Base-by-base conservation (phyloP, 1,139 yeast species). In the Taphrina pruni region DNA sequence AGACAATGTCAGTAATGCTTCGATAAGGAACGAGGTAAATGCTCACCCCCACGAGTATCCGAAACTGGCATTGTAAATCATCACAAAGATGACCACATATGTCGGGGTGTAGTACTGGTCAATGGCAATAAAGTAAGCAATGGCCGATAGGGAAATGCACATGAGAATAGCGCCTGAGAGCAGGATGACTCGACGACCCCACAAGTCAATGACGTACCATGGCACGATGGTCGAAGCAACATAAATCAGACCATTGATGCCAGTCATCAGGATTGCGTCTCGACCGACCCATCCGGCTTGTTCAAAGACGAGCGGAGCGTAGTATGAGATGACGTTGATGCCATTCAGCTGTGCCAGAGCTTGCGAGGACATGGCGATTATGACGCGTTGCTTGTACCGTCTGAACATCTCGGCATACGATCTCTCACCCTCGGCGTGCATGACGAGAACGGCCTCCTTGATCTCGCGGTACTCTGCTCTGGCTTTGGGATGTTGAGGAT, bases 271-370 rank as follows among this genome's bases (percentile, higher is more conserved):
- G 72, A 92, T 86, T 1, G 97, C 97, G 74, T 86, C 86, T 72
- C 96, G 82, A 36, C 97, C 97, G 14, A 84, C 79, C 97, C 97
- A 92, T 36, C 97, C 97, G 1, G 97, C 97, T 75, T 90, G 90
- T 78, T 91, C 97, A 78, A 92, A 93, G 60, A 92, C 95, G 79
- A 92, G 82, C 0, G 97, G 97, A 0, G 97, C 97, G 79, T 92
- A 92, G 80, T 92, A 93, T 0, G 96, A 88, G 69, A 93, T 90
- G 71, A 93, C 93, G 76, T 92, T 92, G 78, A 92, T 93, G 75
- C 98, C 98, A 76, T 91, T 90, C 77, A 92, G 81, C 78, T 92
- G 98, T 2, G 97, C 97, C 82, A 92, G 90, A 81, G 91, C 86
- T 76, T 89, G 95, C 0, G 97, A 88, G 46, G 92, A 87, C 86